phyloP scores from a whole-genome alignment of 768 basidiomycete genomes.

The Pisolithus marmoratus region DNA sequence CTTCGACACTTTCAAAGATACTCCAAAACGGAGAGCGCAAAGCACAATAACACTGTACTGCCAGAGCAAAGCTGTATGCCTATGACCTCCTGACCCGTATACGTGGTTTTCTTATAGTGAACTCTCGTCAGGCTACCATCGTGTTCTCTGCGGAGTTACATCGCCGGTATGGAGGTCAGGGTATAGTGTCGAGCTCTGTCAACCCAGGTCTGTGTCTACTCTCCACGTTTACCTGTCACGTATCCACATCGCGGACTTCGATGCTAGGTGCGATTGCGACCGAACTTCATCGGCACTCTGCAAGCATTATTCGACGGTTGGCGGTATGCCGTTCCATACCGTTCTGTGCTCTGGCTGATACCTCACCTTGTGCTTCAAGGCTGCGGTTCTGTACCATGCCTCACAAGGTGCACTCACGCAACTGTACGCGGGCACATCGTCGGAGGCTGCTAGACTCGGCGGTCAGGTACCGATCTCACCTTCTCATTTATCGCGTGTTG shows the following conservation, averaged over 20 bases:
- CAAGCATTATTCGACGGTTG: not conserved
- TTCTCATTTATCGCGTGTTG: not conserved
- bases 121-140: constrained; percentile 34
- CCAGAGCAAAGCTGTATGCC: constrained; percentile 28
- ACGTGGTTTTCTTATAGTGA: not conserved
- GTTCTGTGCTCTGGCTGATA: too few species aligned
- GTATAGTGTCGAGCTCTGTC: constrained; percentile 38
- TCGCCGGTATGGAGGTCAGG: constrained; percentile 37
- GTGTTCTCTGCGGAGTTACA: constrained; percentile 38
- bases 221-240: too few species aligned
- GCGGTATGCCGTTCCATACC: constrained; percentile 5
- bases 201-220: constrained; percentile 32
- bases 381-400: constrained; percentile 21
- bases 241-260: not conserved
- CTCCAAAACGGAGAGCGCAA: constrained; percentile 28
- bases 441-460: constrained; percentile 34
- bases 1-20: constrained; percentile 35
- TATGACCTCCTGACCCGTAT: not conserved
- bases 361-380: constrained; percentile 2
- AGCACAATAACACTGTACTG: constrained; percentile 21
- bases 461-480: constrained; percentile 35
- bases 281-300: constrained; percentile 15
- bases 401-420: constrained; percentile 43
- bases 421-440: constrained; percentile 44
- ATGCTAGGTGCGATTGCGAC: constrained; percentile 14